phyloP scores from a whole-genome alignment of 1,139 yeast species.

The Keqinozyma sinolaborantium region DNA sequence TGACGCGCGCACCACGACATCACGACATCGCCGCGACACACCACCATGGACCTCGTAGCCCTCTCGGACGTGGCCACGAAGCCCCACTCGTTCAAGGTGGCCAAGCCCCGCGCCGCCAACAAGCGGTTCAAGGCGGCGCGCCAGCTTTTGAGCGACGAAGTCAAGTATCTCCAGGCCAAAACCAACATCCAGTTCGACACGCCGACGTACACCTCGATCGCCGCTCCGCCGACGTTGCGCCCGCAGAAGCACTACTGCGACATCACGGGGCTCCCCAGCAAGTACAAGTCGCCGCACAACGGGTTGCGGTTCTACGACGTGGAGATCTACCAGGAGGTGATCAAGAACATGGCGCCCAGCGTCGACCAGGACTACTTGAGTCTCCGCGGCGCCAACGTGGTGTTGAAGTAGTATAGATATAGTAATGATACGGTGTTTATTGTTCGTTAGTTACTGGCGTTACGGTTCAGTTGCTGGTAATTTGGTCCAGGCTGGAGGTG shows the following conservation, averaged over 20 bases:
- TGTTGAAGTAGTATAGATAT: conserved; percentile 45
- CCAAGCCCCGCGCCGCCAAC: conserved; percentile 42
- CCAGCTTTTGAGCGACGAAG: conserved; percentile 77
- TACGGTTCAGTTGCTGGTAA: background rate
- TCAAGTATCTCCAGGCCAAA: conserved; percentile 50
- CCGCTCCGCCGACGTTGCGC: conserved; percentile 84
- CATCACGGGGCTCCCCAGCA: conserved; percentile 83
- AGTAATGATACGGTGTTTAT: background rate
- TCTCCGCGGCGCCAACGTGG: conserved; percentile 83
- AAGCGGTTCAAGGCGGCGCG: conserved; percentile 74
- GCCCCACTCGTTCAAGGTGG: conserved; percentile 51
- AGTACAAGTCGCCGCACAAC: conserved; percentile 72
- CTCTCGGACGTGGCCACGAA: conserved; percentile 42
- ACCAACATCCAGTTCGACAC: conserved; percentile 40
- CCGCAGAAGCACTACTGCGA: conserved; percentile 90
- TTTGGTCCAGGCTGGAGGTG: no score
- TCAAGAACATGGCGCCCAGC: conserved; percentile 80
- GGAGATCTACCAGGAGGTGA: conserved; percentile 77
- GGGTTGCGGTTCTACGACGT: conserved; percentile 77
- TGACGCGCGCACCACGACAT: no score
- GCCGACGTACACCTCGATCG: conserved; percentile 60
- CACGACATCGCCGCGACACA: no score
- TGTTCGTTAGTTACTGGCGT: no score
- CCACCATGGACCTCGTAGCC: conserved; percentile 20
- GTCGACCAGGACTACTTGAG: conserved; percentile 91